phyloP scores from a whole-genome alignment of 257 asterid genomes.

The Przewalskia tangutica region DNA sequence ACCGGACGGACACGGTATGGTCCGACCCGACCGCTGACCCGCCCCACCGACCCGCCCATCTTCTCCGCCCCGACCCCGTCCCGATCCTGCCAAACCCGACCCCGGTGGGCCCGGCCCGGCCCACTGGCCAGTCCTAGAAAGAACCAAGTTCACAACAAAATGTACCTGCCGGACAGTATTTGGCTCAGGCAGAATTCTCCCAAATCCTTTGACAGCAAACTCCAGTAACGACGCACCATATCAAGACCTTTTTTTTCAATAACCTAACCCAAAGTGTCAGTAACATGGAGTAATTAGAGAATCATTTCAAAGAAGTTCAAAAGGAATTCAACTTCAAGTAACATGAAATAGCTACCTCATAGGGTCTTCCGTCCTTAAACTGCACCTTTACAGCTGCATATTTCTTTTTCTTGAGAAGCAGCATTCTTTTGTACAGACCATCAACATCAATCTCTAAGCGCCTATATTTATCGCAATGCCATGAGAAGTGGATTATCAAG shows the following conservation, averaged over 20 bases:
- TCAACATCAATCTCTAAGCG: slow-evolving; percentile 97
- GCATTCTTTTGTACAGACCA: slow-evolving; percentile 93
- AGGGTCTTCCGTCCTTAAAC: slow-evolving; percentile 58
- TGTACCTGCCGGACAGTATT: slow-evolving; percentile 89
- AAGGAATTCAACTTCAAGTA: not conserved
- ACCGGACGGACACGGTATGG: too few relatives aligned
- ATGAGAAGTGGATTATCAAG: slow-evolving; percentile 62
- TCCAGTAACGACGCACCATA: slow-evolving; percentile 99
- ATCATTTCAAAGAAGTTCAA: not conserved
- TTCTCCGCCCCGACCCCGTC: too few relatives aligned
- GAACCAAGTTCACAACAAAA: slow-evolving; percentile 8
- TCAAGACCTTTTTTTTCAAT: slow-evolving; percentile 97
- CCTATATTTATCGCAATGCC: slow-evolving; percentile 76
- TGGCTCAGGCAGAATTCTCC: slow-evolving; percentile 93
- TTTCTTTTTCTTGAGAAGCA: slow-evolving; percentile 94
- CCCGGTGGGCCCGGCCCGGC: too few relatives aligned
- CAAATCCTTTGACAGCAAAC: slow-evolving; percentile 84
- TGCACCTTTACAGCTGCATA: slow-evolving; percentile 94
- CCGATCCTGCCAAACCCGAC: too few relatives aligned
- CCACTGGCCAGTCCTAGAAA: too few relatives aligned
- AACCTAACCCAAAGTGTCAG: slow-evolving; percentile 33
- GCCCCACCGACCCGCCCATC: too few relatives aligned
- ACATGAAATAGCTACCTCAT: slow-evolving; percentile 51
- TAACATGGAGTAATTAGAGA: too few relatives aligned
- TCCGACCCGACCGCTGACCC: too few relatives aligned